phyloP scores from a whole-genome alignment of 192 early-diverging fungal genomes.

The Endogone sp. region DNA sequence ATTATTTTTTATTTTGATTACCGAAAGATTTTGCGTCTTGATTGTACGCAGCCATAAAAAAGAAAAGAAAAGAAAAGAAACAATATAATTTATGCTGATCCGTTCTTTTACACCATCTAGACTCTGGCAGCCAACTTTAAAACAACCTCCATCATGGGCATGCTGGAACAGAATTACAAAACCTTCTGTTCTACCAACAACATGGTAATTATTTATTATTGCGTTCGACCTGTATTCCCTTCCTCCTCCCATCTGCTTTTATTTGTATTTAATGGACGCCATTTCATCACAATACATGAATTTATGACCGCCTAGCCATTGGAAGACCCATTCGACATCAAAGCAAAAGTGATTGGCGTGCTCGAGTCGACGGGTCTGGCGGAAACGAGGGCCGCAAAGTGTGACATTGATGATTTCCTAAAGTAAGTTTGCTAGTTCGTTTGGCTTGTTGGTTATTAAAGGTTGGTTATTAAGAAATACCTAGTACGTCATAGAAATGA shows the following conservation, averaged over 20 bases:
- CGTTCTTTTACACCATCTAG: constrained; percentile 21
- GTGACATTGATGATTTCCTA: constrained; percentile 94
- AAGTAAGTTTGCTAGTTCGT: too few relatives aligned
- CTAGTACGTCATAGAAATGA: neutral
- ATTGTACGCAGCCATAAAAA: too few relatives aligned
- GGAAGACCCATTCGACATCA: constrained; percentile 85
- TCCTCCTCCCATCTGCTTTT: neutral
- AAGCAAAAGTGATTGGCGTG: constrained; percentile 70
- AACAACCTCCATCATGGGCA: constrained; percentile 75
- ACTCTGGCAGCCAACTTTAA: constrained; percentile 90
- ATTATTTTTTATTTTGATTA: neutral
- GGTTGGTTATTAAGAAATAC: too few relatives aligned
- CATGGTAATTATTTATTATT: constrained; percentile 39
- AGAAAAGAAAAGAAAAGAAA: too few relatives aligned
- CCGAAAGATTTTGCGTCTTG: too few relatives aligned
- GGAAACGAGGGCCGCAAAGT: constrained; percentile 81
- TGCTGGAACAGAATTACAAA: constrained; percentile 96
- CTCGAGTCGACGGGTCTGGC: constrained; percentile 64
- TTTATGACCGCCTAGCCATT: too few relatives aligned
- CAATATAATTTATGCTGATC: too few relatives aligned
- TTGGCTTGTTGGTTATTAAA: too few relatives aligned
- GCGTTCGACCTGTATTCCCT: neutral
- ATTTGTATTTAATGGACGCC: neutral
- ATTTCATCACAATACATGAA: neutral
- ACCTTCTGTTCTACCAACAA: constrained; percentile 83